Conservation (phyloP, 2,329 filamentous ascomycete genomes). For the Trichoderma sp. region DNA sequence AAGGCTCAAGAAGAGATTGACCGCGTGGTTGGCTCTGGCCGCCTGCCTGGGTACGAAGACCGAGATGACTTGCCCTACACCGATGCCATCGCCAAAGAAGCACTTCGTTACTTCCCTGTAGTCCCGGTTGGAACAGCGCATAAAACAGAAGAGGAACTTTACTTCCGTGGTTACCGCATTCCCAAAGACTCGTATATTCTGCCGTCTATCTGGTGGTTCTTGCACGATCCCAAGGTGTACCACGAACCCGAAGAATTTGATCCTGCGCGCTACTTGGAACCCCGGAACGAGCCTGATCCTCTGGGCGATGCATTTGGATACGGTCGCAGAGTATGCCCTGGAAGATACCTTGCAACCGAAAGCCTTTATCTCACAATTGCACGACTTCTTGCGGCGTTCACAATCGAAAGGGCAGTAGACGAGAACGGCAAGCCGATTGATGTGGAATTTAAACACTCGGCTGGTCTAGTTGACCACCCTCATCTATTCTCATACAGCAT, state of each 20-base stretch:
- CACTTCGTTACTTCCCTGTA: constrained; percentile 30
- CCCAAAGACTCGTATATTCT: constrained; percentile 19
- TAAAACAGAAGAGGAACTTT: background rate
- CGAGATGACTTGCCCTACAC: constrained; percentile 34
- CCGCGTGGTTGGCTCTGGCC: constrained; percentile 33
- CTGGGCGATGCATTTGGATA: constrained; percentile 6
- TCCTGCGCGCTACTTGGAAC: constrained; percentile 23
- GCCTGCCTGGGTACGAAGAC: constrained; percentile 29
- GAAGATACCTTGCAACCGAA: constrained; percentile 3
- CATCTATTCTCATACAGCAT: background rate
- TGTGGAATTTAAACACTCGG: background rate
- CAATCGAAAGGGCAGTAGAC: constrained; percentile 12
- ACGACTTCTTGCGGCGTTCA: constrained; percentile 5
- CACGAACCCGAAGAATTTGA: constrained; percentile 6
- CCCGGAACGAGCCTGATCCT: constrained; percentile 28
- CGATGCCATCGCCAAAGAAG: constrained; percentile 36
- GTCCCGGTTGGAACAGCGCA: constrained; percentile 4
- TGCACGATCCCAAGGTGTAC: constrained; percentile 17
- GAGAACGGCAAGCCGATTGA: constrained; percentile 9
- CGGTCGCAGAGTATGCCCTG: constrained; percentile 27
- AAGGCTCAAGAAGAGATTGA: constrained; percentile 31
- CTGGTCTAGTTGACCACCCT: background rate
- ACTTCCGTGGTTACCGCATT: constrained; percentile 8
- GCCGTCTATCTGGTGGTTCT: constrained; percentile 10
- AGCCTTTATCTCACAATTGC: constrained; percentile 19